Conservation (phyloP, 73 alveolate genomes). For the Durusdinium trenchii region DNA sequence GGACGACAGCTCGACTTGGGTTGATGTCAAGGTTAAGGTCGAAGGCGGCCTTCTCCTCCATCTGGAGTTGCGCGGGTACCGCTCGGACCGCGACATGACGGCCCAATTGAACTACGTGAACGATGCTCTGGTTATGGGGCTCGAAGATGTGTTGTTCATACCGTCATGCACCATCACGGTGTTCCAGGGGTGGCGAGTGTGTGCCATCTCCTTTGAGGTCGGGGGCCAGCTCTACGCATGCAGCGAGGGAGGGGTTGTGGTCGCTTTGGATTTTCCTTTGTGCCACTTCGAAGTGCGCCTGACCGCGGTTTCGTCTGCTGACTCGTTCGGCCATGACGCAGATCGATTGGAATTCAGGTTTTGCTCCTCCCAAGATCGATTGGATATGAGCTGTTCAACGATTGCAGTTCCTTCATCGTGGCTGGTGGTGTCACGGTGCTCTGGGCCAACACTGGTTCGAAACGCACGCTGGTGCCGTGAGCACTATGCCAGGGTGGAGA, state of each 20-base stretch:
- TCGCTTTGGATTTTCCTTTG: background rate
- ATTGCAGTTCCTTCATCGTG: background rate
- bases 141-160: too few relatives aligned
- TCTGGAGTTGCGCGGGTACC: background rate
- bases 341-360: background rate
- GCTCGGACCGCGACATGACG: background rate
- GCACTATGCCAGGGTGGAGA: background rate
- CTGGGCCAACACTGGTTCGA: background rate
- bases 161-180: too few relatives aligned
- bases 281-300: background rate
- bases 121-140: too few relatives aligned
- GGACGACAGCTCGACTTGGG: background rate
- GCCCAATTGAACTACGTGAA: background rate
- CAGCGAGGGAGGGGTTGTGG: background rate
- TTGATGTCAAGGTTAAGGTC: background rate
- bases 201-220: background rate
- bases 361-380: background rate
- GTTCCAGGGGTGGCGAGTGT: background rate
- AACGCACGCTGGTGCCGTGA: background rate
- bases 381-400: background rate
- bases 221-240: background rate
- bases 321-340: background rate
- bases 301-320: background rate
- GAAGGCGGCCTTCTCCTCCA: background rate
- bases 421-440: background rate